Base-by-base conservation (phyloP, 306 rosid genomes). In the Mimosa bimucronata region DNA sequence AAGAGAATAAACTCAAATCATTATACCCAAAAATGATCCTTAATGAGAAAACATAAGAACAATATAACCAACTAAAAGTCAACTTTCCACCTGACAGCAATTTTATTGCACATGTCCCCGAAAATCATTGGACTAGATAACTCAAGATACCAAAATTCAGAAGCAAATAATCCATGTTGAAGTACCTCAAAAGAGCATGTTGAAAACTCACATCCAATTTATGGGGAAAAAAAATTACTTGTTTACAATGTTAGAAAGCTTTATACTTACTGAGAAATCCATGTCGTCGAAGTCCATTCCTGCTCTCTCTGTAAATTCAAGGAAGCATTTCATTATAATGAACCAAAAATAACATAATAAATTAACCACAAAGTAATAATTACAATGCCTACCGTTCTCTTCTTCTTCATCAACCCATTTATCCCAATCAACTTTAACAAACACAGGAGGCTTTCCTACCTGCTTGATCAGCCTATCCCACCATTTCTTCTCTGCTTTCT, bases 401-500 rank as follows among this genome's bases (percentile, higher is more conserved):
- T 89, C 90, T 37, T 69, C 74, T 69, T 69, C 74, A 42, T 69
- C 74, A 23, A 69, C 53, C 74, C 74, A 69, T 42, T 69, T 69
- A 41, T 69, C 74, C 74, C 74, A 69, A 69, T 69, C 74, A 25
- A 69, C 53, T 69, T 69, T 89, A 41, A 89, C 66, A 60, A 84
- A 89, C 23, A 84, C 61, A 25, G 90, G 92, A 80, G 90, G 69
- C 53, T 80, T 86, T 68, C 87, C 92, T 40, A 66, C 81, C 44
- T 83, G 88, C 79, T 86, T 80, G 50, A 87, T 38, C 83, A 89
- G 42, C 55, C 87, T 82, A 68, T 79, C 82, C 90, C 90, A 87
- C 92, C 89, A 83, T 76, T 85, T 83, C 75, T 64, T 74, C 80
- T 89, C 90, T 8, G 83, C 84, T 62, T 89, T 89, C 77, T 83